A percentile compares a stretch with the other conserved stretches of the same genome.
Conservation (phyloP, 768 basidiomycete genomes). For the Phylloporus scabripes region DNA sequence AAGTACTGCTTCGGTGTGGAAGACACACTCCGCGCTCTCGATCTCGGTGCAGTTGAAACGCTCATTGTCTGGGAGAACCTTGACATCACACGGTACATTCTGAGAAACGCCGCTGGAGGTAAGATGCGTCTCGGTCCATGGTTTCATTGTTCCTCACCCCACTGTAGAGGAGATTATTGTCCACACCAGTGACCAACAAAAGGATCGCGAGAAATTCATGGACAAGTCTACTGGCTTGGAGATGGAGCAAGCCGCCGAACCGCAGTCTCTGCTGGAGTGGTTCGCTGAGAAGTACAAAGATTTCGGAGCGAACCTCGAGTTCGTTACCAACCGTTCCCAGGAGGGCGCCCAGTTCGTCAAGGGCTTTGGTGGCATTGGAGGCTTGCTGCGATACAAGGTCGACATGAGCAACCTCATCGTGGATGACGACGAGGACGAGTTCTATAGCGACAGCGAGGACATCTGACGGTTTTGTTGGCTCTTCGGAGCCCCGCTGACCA, state of each 20-base stretch:
- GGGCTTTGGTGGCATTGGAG: constrained; percentile 97
- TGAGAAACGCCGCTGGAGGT: constrained; percentile 93
- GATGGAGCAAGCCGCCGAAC: constrained; percentile 87
- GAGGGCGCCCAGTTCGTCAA: constrained; percentile 98
- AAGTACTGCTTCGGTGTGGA: constrained; percentile 98
- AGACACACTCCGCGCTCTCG: constrained; percentile 93
- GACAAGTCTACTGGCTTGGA: constrained; percentile 94
- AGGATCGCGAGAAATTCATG: constrained; percentile 89
- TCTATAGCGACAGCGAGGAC: constrained; percentile 69
- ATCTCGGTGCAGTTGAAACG: constrained; percentile 95
- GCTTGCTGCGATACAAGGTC: constrained; percentile 94
- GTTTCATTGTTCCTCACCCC: neutral
- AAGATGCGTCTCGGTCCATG: constrained; percentile 12
- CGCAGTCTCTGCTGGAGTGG: constrained; percentile 92
- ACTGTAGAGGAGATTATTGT: constrained; percentile 74
- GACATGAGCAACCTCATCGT: constrained; percentile 80
- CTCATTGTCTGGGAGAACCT: constrained; percentile 98
- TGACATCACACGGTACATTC: constrained; percentile 79
- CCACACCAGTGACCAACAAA: constrained; percentile 80
- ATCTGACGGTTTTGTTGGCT: constrained; percentile 88
- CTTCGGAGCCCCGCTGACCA: constrained; percentile 67
- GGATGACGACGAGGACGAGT: constrained; percentile 82
- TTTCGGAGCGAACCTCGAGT: constrained; percentile 93
- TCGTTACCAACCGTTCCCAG: constrained; percentile 93
- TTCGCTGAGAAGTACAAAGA: constrained; percentile 98